Evolutionary conservation across 139 green algal species (phyloP), one percentile per base, ranked within the genome.

Genomic region (Eudorina sp.): DNA sequence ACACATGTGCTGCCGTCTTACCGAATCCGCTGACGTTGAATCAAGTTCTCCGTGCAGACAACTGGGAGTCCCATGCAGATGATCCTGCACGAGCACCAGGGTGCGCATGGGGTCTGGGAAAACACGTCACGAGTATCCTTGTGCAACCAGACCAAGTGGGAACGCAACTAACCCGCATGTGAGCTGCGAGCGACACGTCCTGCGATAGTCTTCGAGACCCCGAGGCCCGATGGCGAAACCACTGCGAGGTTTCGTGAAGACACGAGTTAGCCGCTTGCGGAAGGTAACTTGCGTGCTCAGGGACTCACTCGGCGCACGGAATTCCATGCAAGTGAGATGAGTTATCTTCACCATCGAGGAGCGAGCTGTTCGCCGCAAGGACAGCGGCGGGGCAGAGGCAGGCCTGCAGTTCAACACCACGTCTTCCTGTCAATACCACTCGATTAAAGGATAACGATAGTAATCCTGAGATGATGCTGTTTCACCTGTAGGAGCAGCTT

Each of bases 1-100:
- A n/a, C n/a, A n/a, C n/a, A n/a, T n/a, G n/a, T n/a, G 64, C n/a
- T 43, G 7, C 19, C 70, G 34, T 21, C 79, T 58, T 46, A 85
- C 79, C 80, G 58, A 14, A 86, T 86, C 13, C 64, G 64, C 25
- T 87, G 81, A 4, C 64, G 62, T 23, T 53, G 64, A n/a, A 79
- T 43, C 19, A 87, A 4, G 81, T 60, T 87, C 25, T 66, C 81
- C 1, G 31, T 87, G 64, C 25, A 78, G 1, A 76, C 0, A 0
- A 76, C 80, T 5, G 80, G 80, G 0, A 55, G 41, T 0, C 60
- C 80, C 43, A 76, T 62, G 41, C 80, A 76, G 16, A 86, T 7
- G 5, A 76, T 0, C 38, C 80, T 86, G 45, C 75, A 48, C 0
- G 21, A 76, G 36, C 36, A 48, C 36, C 4, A 11, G 36, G 27